phyloP scores from a whole-genome alignment of 1,284 basidiomycete species.

The Cutaneotrichosporon mucoides region DNA sequence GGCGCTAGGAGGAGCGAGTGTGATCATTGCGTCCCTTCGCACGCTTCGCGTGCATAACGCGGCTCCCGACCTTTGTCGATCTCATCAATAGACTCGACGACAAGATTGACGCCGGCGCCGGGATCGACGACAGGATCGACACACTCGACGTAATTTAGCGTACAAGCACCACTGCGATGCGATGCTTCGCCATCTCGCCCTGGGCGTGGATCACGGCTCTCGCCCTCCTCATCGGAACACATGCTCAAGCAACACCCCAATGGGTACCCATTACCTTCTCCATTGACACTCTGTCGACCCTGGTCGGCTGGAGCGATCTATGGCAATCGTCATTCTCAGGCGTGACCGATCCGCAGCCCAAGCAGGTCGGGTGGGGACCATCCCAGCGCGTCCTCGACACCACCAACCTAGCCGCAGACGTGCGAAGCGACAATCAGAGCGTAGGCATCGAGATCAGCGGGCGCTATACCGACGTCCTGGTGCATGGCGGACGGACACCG shows the following conservation, averaged over 20 bases:
- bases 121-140: no score
- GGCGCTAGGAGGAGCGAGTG: no score
- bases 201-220: not conserved
- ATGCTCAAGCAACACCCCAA: not conserved
- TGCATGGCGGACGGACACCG: not conserved
- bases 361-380: not conserved
- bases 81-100: no score
- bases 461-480: not conserved
- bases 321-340: not conserved
- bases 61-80: no score
- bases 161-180: no score
- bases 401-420: not conserved
- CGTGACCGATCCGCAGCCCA: not conserved
- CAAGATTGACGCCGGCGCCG: no score
- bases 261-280: not conserved
- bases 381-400: not conserved
- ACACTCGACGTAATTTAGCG: no score
- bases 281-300: not conserved
- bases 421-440: no score
- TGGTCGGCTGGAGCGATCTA: not conserved
- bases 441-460: no score
- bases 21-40: no score
- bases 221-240: not conserved
- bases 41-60: no score
- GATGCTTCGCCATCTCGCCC: not conserved